Conservation (phyloP, 83 land plant species). For the Diphasiastrum complanatum region DNA sequence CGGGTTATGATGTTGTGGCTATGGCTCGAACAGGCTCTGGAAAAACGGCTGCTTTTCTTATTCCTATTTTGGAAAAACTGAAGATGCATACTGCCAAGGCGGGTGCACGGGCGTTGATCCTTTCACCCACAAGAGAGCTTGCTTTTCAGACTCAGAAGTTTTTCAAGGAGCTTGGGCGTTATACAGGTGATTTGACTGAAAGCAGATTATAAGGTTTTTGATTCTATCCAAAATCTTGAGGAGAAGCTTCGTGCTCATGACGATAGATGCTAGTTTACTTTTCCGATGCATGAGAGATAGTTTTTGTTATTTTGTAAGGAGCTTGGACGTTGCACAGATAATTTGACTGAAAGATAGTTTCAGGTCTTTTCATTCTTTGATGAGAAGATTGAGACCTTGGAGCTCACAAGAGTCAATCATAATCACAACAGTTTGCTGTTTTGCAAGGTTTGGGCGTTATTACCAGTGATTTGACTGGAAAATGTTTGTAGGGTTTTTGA, state of each 20-base stretch:
- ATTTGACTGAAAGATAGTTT: no score
- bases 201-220: conserved; percentile 1
- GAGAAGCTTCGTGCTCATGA: not conserved
- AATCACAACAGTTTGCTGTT: no score
- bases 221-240: not conserved
- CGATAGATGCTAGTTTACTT: not conserved
- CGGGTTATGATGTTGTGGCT: conserved; percentile 86
- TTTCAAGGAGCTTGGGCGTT: conserved; percentile 68
- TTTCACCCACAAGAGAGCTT: conserved; percentile 83
- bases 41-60: conserved; percentile 87
- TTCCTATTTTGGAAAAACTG: conserved; percentile 80
- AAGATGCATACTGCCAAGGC: conserved; percentile 46
- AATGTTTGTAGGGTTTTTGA: no score
- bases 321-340: no score
- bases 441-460: no score
- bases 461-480: no score
- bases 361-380: no score
- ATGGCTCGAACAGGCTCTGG: conserved; percentile 98
- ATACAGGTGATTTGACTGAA: conserved; percentile 49
- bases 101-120: conserved; percentile 70
- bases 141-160: conserved; percentile 88
- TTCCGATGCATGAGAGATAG: no score
- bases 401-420: no score
- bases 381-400: no score
- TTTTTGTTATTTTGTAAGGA: no score